These are phyloP conservation scores for Paecilomyces formosus DNA, from an alignment of 2,329 filamentous ascomycete species.

Conservation along the genomic window DNA sequence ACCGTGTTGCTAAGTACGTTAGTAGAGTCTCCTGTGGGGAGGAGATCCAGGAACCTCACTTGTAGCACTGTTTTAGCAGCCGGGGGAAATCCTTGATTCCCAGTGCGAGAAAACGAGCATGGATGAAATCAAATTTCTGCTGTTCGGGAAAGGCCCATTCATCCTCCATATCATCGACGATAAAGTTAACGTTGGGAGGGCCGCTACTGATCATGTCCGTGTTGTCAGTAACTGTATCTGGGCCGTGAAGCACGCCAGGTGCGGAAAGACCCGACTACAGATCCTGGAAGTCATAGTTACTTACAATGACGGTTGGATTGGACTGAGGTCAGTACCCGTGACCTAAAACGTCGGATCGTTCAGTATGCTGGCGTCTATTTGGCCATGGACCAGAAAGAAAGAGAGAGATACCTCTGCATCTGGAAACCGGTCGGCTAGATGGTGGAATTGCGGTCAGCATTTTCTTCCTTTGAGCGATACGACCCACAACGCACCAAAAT, in stretches of 20 bases:
- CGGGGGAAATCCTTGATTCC: slow-evolving; percentile 49
- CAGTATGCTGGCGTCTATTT: not conserved
- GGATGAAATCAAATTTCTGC: slow-evolving; percentile 51
- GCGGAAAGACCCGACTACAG: not conserved
- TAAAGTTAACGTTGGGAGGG: slow-evolving; percentile 48
- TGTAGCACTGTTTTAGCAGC: slow-evolving; percentile 37
- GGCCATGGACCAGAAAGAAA: not conserved
- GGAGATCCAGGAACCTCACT: not conserved
- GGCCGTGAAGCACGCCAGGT: not conserved
- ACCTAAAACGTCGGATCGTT: not conserved
- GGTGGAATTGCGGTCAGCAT: not conserved
- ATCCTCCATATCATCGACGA: slow-evolving; percentile 51
- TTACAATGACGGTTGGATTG: slow-evolving; percentile 1
- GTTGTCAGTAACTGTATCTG: not conserved
- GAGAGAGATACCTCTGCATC: not conserved
- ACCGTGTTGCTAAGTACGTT: not conserved
- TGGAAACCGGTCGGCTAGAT: not conserved
- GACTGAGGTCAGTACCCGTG: slow-evolving; percentile 2
- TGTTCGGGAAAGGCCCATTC: slow-evolving; percentile 47
- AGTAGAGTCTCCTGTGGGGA: slow-evolving; percentile 32
- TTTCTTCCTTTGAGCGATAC: not conserved
- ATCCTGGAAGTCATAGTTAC: not conserved
- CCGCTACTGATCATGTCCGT: slow-evolving; percentile 19
- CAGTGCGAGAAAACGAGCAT: slow-evolving; percentile 50
- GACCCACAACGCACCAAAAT: not conserved